Evolutionary conservation across 805 yeast species (phyloP).

Genomic region (Schwanniomyces vanrijiae): DNA sequence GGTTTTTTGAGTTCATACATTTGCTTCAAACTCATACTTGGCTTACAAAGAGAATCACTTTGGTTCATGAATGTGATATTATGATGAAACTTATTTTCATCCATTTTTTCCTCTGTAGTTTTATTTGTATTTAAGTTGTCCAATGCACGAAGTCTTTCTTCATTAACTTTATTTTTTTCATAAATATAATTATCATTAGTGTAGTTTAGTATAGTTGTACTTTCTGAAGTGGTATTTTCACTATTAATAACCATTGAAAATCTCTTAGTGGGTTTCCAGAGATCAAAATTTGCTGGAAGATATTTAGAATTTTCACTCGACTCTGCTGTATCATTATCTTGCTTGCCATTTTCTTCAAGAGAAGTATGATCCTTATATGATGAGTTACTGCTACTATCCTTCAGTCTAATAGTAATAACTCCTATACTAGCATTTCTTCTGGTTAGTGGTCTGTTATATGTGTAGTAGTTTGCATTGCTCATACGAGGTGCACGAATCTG

Average conservation of each 20-base stretch:
- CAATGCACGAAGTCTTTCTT: constrained; percentile 19
- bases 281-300: constrained; percentile 49
- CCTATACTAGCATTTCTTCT: neutral
- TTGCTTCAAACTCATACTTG: constrained; percentile 28
- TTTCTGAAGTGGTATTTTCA: constrained; percentile 2
- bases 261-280: constrained; percentile 38
- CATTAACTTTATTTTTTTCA: constrained; percentile 14
- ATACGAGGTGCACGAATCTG: constrained; percentile 56
- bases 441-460: constrained; percentile 11
- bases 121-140: constrained; percentile 21
- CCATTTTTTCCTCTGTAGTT: constrained; percentile 16
- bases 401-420: neutral
- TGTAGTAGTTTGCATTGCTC: constrained; percentile 34
- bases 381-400: neutral
- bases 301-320: constrained; percentile 17
- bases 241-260: constrained; percentile 23
- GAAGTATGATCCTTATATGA: neutral
- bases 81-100: constrained; percentile 2
- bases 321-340: constrained; percentile 2
- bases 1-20: constrained; percentile 50
- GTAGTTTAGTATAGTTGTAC: constrained; percentile 13
- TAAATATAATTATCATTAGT: constrained; percentile 22
- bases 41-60: neutral
- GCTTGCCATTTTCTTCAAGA: neutral
- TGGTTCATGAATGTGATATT: constrained; percentile 2